Evolutionary conservation across 31 red algal genomes (phyloP).

Genomic region (Odonthalia washingtoniensis): DNA sequence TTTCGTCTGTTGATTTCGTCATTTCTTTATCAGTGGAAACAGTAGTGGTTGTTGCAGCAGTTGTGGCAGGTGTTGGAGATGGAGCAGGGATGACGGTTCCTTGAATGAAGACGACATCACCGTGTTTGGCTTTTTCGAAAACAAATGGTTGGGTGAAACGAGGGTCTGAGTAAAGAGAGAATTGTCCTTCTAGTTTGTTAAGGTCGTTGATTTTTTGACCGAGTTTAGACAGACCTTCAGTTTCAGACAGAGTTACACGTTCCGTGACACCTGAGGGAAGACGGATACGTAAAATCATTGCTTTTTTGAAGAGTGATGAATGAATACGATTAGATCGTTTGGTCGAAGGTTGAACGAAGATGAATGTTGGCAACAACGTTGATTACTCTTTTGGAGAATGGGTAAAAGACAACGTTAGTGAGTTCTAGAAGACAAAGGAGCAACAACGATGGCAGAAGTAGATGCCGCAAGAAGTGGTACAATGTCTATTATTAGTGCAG

Average conservation of each 20-base stretch:
- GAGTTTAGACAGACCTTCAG: constrained; percentile 42
- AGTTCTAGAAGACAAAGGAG: too few species aligned
- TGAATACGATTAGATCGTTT: too few species aligned
- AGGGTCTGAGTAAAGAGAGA: constrained; percentile 55
- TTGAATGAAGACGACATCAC: constrained; percentile 79
- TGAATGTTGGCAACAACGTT: too few species aligned
- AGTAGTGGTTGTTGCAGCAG: not conserved
- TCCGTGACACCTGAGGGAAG: constrained; percentile 77
- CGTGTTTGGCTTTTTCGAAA: constrained; percentile 50
- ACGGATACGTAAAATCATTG: constrained; percentile 89
- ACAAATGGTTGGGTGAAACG: constrained; percentile 58
- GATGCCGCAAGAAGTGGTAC: too few species aligned
- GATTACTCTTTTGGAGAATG: too few species aligned
- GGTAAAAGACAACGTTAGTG: too few species aligned
- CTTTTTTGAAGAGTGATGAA: not conserved
- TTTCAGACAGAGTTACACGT: constrained; percentile 50
- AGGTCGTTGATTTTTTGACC: constrained; percentile 56
- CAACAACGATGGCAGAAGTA: too few species aligned
- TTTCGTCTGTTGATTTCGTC: not conserved
- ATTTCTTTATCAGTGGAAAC: too few species aligned
- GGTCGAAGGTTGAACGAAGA: too few species aligned
- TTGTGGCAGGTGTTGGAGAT: not conserved
- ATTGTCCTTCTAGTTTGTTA: constrained; percentile 50
- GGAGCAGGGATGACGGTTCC: constrained; percentile 45
- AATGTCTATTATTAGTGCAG: too few species aligned